Evolutionary conservation across 495 filamentous ascomycete genomes (phyloP), one percentile per base, ranked within the genome.

Genomic region (Tuber microsphaerosporum): DNA sequence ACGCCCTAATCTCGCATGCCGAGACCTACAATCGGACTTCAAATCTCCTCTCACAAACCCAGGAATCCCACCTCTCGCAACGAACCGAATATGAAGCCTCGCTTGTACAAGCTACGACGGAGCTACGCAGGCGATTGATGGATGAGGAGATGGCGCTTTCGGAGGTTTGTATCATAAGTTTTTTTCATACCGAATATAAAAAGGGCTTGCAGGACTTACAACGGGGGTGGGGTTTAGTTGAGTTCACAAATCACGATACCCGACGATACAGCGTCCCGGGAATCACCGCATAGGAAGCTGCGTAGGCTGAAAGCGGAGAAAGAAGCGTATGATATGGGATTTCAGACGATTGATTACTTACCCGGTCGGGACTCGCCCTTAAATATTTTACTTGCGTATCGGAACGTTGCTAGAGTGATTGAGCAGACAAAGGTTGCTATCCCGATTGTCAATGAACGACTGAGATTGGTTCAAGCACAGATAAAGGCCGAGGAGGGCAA

Each of bases 321-420:
- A 22, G 41, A 42, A 19, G 78, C 78, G 7, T 77, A 80, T 17
- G 74, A 80, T 34, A 3, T 42, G 2, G 69, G 65, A 1, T 80
- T 76, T 45, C 31, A 71, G 31, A 65, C n/a, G 20, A 45, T 80
- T 26, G 76, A 75, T 43, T 76, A 81, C 43, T 51, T 76, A n/a
- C 80, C 80, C 9, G 34, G 72, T 9, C 72, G 73, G 2, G 48
- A 48, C 72, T 76, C 74, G 6, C 69, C 80, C 9, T 70, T 82
- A 1, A 79, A 81, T 41, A 34, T n/a, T 17, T 74, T 82, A 10
- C 76, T 82, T 31, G 79, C 80, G 16, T 76, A 75, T 72, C 76
- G 80, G 7, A 71, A 69, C 4, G 51, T 81, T 1, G 22, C 61
- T 17, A 43, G 31, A 17, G 74, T 71, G 6, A 82, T 77, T 14